Evolutionary conservation across 2,329 filamentous ascomycete species (phyloP).

Genomic region (Cryphonectria naterciae): DNA sequence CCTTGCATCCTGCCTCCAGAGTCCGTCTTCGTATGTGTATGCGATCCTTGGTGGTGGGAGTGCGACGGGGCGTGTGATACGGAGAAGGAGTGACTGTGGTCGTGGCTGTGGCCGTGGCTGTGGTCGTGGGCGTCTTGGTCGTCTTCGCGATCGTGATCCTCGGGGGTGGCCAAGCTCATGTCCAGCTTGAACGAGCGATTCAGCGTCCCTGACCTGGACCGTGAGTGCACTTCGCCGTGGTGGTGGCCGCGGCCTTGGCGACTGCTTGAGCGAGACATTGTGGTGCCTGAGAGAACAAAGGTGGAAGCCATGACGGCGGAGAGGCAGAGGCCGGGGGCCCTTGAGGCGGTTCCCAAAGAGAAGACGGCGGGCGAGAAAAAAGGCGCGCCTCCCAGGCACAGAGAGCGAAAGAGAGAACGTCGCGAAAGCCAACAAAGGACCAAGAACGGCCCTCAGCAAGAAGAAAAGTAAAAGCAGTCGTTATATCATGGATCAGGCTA

Average conservation of each 20-base stretch:
- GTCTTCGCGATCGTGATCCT: conserved; percentile 37
- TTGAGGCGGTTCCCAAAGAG: conserved; percentile 1
- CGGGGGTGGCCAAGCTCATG: conserved; percentile 37
- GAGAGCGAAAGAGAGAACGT: not conserved
- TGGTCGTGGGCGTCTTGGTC: conserved; percentile 39
- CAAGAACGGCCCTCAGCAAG: not conserved
- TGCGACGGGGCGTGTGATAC: conserved; percentile 35
- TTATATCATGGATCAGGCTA: conserved; percentile 25
- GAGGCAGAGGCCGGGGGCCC: conserved; percentile 6
- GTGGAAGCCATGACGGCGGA: conserved; percentile 51
- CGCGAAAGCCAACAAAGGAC: not conserved
- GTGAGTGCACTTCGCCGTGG: conserved; percentile 41
- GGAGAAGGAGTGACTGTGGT: conserved; percentile 32
- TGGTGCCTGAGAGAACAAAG: conserved; percentile 57
- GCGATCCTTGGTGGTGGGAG: conserved; percentile 35
- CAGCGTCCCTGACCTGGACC: conserved; percentile 45
- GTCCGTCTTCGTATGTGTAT: conserved; percentile 38
- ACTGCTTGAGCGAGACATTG: conserved; percentile 53
- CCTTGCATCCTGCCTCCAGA: conserved; percentile 41
- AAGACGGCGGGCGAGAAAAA: not conserved
- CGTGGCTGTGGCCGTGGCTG: conserved; percentile 36
- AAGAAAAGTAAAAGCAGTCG: conserved; percentile 7
- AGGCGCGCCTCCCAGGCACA: conserved; percentile 4
- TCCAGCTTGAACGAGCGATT: conserved; percentile 40
- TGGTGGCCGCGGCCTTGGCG: conserved; percentile 38